Percentiles rank a stretch among this genome's conserved stretches.
Conservation (phyloP, 345 rosid species). For the Turnera subulata region DNA sequence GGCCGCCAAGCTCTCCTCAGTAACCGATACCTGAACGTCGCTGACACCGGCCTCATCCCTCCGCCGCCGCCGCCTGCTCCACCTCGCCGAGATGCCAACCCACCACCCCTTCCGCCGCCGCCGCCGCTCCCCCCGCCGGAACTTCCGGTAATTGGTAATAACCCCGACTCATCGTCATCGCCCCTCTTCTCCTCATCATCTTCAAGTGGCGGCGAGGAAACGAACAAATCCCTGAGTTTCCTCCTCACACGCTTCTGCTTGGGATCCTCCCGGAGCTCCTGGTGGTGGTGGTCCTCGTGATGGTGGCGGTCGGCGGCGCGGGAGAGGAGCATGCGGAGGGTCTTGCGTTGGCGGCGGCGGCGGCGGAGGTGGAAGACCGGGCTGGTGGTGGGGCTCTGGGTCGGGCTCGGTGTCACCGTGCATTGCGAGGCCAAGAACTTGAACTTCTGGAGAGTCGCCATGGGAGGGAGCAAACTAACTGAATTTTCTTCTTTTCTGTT, state of each 20-base stretch:
- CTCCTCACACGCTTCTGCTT: constrained; percentile 39
- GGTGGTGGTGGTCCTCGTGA: constrained; percentile 32
- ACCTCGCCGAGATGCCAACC: constrained; percentile 31
- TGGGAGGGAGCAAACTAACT: constrained; percentile 4
- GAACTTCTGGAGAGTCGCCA: constrained; percentile 78
- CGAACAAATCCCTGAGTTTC: constrained; percentile 73
- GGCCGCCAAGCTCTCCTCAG: constrained; percentile 88
- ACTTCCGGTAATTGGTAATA: constrained; percentile 23
- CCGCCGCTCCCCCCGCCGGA: constrained; percentile 17
- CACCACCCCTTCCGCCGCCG: constrained; percentile 24
- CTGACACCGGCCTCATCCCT: constrained; percentile 44
- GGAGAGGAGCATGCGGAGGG: constrained; percentile 80
- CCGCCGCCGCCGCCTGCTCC: constrained; percentile 35
- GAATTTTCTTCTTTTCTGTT: too few species aligned
- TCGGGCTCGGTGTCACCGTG: constrained; percentile 53
- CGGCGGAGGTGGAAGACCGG: constrained; percentile 88
- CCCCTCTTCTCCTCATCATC: constrained; percentile 24
- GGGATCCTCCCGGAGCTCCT: constrained; percentile 27
- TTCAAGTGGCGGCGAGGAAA: constrained; percentile 71
- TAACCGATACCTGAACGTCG: constrained; percentile 54
- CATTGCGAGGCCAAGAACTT: constrained; percentile 87
- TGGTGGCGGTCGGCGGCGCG: constrained; percentile 39
- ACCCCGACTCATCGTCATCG: constrained; percentile 25
- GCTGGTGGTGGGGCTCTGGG: constrained; percentile 72
- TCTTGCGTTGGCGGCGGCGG: constrained; percentile 53